Conservation (phyloP, 2,329 filamentous ascomycete species). For the Metarhizium robertsii region DNA sequence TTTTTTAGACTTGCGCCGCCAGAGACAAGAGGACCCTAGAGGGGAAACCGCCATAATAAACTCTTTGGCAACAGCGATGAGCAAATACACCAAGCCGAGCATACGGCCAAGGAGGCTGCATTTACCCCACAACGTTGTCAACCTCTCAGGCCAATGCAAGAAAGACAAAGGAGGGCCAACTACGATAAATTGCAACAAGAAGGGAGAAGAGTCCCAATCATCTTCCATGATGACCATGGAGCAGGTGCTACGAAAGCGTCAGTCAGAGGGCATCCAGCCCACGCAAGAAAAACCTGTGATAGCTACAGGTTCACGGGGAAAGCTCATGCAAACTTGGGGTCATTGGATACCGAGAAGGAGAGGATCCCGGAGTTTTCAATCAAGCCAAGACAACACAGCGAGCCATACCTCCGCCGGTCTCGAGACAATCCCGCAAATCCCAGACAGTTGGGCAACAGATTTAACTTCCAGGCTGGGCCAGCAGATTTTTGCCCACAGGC, state of each 20-base stretch:
- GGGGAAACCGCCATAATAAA: neutral
- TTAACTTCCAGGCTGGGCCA: neutral
- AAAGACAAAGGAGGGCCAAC: neutral
- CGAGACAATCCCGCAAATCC: neutral
- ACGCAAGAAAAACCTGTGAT: neutral
- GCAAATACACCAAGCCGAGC: neutral
- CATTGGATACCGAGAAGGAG: slow-evolving; percentile 9
- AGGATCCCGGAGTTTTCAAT: slow-evolving; percentile 1
- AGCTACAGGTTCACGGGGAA: neutral
- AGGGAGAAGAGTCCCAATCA: neutral
- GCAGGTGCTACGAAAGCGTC: neutral
- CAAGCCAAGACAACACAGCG: neutral
- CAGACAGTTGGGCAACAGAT: neutral
- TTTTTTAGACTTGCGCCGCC: slow-evolving; percentile 28
- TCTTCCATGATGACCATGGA: neutral
- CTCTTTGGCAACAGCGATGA: neutral
- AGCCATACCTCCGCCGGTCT: neutral
- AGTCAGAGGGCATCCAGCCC: neutral
- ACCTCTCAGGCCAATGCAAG: neutral
- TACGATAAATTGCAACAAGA: neutral
- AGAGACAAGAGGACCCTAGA: slow-evolving; percentile 8
- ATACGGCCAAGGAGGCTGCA: neutral
- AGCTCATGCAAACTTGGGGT: slow-evolving; percentile 2
- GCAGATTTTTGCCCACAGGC: slow-evolving; percentile 5
- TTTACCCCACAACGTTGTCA: neutral